Base-by-base conservation (phyloP, 1,284 basidiomycete genomes). In the Takashimella tepidaria region DNA sequence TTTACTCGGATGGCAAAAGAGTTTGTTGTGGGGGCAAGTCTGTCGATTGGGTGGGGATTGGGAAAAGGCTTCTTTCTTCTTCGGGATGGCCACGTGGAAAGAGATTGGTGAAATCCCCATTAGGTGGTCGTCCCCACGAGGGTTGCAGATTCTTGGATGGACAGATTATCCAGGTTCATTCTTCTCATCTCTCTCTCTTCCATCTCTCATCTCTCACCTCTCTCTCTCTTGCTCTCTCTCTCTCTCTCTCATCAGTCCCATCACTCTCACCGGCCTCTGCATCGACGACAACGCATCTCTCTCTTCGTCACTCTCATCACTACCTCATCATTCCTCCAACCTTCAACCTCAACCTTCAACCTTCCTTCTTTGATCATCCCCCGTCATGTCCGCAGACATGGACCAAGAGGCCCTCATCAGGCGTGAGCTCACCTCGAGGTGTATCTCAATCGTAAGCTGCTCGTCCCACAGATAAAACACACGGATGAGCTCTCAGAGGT, bases 401-500 rank as follows among this genome's bases (percentile, higher is more conserved):
- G 69, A 72, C 55, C 52, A 68, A 46, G 66, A 71, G 55, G 68
- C 64, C 53, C 68, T 61, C 49, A 52, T 56, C 52, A 55, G 72
- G 53, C 73, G 74, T 64, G 90, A 92, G 74, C 92, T 96, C 76
- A 96, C 92, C n/a, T 90, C 90, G 64, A 88, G 92, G 55, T 98
- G 93, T 79, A 92, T 98, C 64, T 86, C 89, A 51, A 88, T 98
- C 73, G 72, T 74, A 45, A 59, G 71, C 68, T 6, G 5, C 8
- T 13, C n/a, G n/a, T n/a, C n/a, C n/a, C n/a, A n/a, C n/a, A n/a
- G n/a, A n/a, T n/a, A n/a, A n/a, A n/a, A n/a, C n/a, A n/a, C n/a
- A n/a, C n/a, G n/a, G n/a, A n/a, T n/a, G n/a, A n/a, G n/a, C n/a
- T n/a, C n/a, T n/a, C n/a, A n/a, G n/a, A n/a, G n/a, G n/a, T n/a